Evolutionary conservation across 108 stramenopile genomes (phyloP).

Genomic region (Poteriospumella lacustris): DNA sequence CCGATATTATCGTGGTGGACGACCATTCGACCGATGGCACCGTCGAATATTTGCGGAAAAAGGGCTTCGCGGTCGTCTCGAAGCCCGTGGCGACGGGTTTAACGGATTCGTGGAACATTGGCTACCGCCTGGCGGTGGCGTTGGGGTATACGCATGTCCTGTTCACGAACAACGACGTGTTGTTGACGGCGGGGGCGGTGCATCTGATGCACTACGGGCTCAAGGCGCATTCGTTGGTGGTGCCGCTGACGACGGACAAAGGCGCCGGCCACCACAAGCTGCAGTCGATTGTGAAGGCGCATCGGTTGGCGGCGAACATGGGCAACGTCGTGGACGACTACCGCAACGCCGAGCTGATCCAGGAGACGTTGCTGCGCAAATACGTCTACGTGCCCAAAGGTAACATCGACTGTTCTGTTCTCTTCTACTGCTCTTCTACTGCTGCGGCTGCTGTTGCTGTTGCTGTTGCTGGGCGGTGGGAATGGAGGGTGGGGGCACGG

Average conservation of each 20-base stretch:
- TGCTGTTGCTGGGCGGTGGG: too few species aligned
- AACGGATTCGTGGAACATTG: constrained; percentile 24
- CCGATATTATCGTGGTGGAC: constrained; percentile 12
- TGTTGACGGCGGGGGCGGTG: not conserved
- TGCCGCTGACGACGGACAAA: constrained; percentile 11
- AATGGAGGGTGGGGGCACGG: too few species aligned
- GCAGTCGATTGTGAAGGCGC: too few species aligned
- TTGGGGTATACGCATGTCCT: constrained; percentile 12
- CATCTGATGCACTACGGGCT: not conserved
- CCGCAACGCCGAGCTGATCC: too few species aligned
- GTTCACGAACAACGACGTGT: constrained; percentile 3
- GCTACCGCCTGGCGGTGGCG: not conserved
- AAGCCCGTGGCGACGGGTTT: constrained; percentile 1
- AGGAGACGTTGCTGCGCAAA: too few species aligned
- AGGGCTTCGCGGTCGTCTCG: constrained; percentile 10
- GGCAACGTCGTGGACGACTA: too few species aligned
- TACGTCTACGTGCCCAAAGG: too few species aligned
- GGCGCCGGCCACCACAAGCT: not conserved
- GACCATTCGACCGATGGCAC: constrained; percentile 28
- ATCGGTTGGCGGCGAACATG: too few species aligned
- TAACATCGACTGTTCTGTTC: too few species aligned
- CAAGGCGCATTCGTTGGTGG: not conserved
- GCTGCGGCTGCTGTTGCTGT: too few species aligned
- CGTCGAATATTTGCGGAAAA: constrained; percentile 3
- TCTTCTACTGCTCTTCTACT: too few species aligned